These are phyloP conservation scores for Lipomyces yamanashiensis DNA, from an alignment of 805 yeast genomes.

Conservation along the genomic window DNA sequence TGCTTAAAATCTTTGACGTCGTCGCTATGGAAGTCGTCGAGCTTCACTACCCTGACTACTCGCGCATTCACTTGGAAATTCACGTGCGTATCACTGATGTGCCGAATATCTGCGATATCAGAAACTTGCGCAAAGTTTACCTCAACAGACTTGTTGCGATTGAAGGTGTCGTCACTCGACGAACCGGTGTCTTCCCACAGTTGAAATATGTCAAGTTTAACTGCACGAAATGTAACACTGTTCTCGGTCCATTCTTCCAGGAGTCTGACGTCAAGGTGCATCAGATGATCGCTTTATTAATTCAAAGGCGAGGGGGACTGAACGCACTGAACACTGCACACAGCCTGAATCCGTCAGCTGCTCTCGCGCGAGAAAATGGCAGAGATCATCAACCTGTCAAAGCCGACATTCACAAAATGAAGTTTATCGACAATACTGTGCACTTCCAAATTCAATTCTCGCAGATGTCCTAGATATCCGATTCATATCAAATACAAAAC, in stretches of 20 bases:
- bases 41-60: constrained; percentile 91
- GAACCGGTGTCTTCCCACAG: constrained; percentile 99
- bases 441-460: too few species aligned
- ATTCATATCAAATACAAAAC: too few species aligned
- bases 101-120: constrained; percentile 64
- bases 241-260: constrained; percentile 91
- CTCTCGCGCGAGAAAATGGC: too few species aligned
- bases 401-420: too few species aligned
- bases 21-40: constrained; percentile 99
- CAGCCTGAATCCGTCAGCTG: too few species aligned
- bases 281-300: too few species aligned
- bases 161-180: constrained; percentile 93
- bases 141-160: constrained; percentile 84
- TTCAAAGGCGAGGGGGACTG: too few species aligned
- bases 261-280: constrained; percentile 88
- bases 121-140: constrained; percentile 87
- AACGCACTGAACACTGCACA: too few species aligned
- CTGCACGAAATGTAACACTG: constrained; percentile 89
- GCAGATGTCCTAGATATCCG: too few species aligned
- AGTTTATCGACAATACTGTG: too few species aligned
- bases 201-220: constrained; percentile 92
- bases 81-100: constrained; percentile 87
- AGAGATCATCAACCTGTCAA: too few species aligned
- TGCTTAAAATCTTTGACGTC: constrained; percentile 85
- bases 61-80: constrained; percentile 90